Conservation (phyloP, 257 asterid species). For the Petunia axillaris region DNA sequence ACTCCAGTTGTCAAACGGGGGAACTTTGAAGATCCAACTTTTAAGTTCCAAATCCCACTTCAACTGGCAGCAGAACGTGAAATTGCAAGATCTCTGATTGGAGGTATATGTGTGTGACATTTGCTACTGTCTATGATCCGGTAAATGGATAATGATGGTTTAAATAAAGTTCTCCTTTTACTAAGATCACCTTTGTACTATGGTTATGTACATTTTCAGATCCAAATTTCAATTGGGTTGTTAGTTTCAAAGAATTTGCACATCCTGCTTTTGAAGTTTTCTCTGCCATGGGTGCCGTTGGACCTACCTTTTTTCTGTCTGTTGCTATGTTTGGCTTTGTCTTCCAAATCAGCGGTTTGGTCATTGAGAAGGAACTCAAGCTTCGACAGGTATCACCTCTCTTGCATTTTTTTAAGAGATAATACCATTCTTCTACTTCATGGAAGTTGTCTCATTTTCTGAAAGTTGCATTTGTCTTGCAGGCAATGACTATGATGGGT, state of each 20-base stretch:
- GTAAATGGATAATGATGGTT: conserved; percentile 17
- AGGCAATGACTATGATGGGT: conserved; percentile 98
- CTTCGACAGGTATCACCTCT: conserved; percentile 77
- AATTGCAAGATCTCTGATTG: conserved; percentile 76
- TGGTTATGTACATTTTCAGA: conserved; percentile 50
- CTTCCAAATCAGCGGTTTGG: conserved; percentile 76
- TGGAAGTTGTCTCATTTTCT: conserved; percentile 25
- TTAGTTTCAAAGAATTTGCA: conserved; percentile 77
- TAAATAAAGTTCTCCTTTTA: conserved; percentile 13
- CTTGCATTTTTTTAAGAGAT: conserved; percentile 28
- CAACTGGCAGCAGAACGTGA: conserved; percentile 97
- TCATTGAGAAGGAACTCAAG: conserved; percentile 87
- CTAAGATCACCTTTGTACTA: conserved; percentile 24
- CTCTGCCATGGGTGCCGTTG: conserved; percentile 66
- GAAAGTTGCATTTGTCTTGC: conserved; percentile 32
- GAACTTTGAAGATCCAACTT: conserved; percentile 76
- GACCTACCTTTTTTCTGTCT: conserved; percentile 91
- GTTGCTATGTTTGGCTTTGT: conserved; percentile 95
- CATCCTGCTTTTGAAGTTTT: conserved; percentile 67
- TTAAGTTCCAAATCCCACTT: conserved; percentile 88
- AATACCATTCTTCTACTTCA: conserved; percentile 20
- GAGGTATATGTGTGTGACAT: conserved; percentile 49
- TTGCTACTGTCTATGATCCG: conserved; percentile 3
- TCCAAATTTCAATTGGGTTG: conserved; percentile 72
- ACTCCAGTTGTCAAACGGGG: conserved; percentile 69